Base-by-base conservation (phyloP, 306 rosid species). In the Lablab purpureus region DNA sequence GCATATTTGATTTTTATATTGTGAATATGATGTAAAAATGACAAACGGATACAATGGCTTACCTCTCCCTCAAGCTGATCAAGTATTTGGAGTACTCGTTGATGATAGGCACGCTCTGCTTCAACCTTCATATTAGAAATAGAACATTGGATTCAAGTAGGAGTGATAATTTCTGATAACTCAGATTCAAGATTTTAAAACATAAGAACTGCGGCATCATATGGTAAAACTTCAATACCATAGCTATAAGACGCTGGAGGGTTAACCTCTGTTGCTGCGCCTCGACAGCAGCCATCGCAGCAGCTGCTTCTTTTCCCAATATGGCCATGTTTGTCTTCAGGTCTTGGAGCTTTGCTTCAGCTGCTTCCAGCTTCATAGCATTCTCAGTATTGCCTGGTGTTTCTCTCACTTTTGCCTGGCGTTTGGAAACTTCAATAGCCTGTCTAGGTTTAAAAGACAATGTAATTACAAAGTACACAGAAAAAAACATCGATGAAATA, bases 271-370 rank as follows among this genome's bases (percentile, higher is more conserved):
- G 99, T 73, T 95, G 99, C 80, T 92, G 99, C 52, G 97, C 97
- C 88, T 95, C 99, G 64, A 95, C 98, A 84, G 99, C 99, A 47
- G 98, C 88, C 99, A 95, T 89, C 81, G 99, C 97, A 54, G 99
- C 94, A 77, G 93, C 88, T 18, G 99, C 99, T 85, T 95, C 99
- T 93, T 95, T 95, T 73, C 99, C 99, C 86, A 95, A 78, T 74
- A 89, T 91, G 81, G 89, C 87, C 99, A 90, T 90, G 89, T 90
- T 90, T 76, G 93, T 62, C 90, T 92, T 92, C 49, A 95, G 89
- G 78, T 95, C 98, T 51, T 91, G 98, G 71, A 95, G 83, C 89
- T 90, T 95, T 59, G 84, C 72, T 83, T 94, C 99, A 27, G 97
- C 89, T 55, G 95, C 90, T 87, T 95, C 99, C 80, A 95, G 84